Evolutionary conservation across 2,329 filamentous ascomycete species (phyloP).

Genomic region (Dendrostoma leiphaemia): DNA sequence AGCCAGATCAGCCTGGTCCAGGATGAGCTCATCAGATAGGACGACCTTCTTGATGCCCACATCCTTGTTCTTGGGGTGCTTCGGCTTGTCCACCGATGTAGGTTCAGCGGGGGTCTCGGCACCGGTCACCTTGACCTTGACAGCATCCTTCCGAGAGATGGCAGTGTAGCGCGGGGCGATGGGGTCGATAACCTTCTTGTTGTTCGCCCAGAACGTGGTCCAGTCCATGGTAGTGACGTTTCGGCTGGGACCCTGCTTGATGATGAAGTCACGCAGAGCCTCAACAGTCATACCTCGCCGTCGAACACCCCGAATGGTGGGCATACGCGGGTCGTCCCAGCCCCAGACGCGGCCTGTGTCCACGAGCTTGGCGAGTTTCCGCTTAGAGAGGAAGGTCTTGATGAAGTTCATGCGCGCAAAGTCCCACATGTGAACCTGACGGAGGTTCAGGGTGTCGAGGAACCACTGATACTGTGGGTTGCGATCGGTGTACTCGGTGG

Average conservation of each 20-base stretch:
- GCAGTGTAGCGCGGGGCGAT: constrained; percentile 72
- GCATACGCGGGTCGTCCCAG: constrained; percentile 87
- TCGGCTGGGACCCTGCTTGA: constrained; percentile 79
- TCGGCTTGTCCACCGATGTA: constrained; percentile 72
- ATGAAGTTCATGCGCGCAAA: constrained; percentile 85
- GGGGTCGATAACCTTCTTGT: constrained; percentile 82
- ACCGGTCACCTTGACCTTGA: constrained; percentile 68
- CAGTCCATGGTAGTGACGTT: constrained; percentile 85
- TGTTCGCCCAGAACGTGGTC: constrained; percentile 69
- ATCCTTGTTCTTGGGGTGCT: constrained; percentile 85
- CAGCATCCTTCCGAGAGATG: constrained; percentile 67
- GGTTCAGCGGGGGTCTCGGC: constrained; percentile 62
- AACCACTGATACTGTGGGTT: constrained; percentile 89
- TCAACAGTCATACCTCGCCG: constrained; percentile 77
- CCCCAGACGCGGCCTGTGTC: constrained; percentile 74
- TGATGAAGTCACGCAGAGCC: constrained; percentile 78
- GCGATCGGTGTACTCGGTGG: constrained; percentile 84
- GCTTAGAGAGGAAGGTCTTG: constrained; percentile 78
- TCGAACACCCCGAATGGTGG: constrained; percentile 76
- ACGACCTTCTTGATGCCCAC: constrained; percentile 84
- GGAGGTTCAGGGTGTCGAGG: constrained; percentile 68
- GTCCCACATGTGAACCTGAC: constrained; percentile 80
- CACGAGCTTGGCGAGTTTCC: constrained; percentile 81
- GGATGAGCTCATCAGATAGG: constrained; percentile 70
- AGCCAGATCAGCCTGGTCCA: constrained; percentile 85